Conservation (phyloP, 306 rosid species). For the Phaseolus lunatus region DNA sequence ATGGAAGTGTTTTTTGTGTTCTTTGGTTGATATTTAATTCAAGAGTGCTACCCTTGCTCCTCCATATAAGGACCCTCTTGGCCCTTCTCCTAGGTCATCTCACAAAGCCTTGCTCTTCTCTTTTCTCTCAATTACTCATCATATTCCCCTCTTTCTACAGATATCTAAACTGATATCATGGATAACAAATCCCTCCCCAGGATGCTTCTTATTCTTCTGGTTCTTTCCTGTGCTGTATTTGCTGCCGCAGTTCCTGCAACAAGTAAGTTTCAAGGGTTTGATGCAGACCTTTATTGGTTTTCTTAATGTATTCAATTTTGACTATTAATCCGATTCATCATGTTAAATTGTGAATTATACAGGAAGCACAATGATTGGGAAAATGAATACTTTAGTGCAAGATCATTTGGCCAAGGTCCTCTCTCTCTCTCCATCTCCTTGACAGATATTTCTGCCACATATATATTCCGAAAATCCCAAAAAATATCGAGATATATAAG, state of each 20-base stretch:
- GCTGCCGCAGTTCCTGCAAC: constrained; percentile 46
- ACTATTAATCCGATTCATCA: constrained; percentile 6
- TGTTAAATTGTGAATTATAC: constrained; percentile 5
- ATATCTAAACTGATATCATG: constrained; percentile 36
- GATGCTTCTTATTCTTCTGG: constrained; percentile 41
- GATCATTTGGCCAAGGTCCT: constrained; percentile 44
- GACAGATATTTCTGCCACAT: neutral
- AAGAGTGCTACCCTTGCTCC: constrained; percentile 10
- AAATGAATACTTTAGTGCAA: constrained; percentile 33
- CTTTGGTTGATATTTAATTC: constrained; percentile 38
- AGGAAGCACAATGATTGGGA: constrained; percentile 40
- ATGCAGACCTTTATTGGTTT: neutral
- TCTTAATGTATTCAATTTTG: neutral
- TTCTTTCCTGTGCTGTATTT: constrained; percentile 39
- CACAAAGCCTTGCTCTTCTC: constrained; percentile 35
- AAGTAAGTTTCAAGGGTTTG: constrained; percentile 50
- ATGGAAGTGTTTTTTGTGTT: neutral
- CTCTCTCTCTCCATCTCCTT: neutral
- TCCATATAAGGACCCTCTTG: constrained; percentile 43
- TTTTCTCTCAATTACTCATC: constrained; percentile 11
- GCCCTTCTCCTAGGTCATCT: constrained; percentile 31
- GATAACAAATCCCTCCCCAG: constrained; percentile 47
- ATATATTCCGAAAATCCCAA: neutral
- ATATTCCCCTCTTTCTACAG: constrained; percentile 22
- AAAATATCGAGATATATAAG: neutral